A percentile compares a stretch with the other conserved stretches of the same genome.
Conservation (phyloP, 257 asterid genomes). For the Scutellaria minor region DNA sequence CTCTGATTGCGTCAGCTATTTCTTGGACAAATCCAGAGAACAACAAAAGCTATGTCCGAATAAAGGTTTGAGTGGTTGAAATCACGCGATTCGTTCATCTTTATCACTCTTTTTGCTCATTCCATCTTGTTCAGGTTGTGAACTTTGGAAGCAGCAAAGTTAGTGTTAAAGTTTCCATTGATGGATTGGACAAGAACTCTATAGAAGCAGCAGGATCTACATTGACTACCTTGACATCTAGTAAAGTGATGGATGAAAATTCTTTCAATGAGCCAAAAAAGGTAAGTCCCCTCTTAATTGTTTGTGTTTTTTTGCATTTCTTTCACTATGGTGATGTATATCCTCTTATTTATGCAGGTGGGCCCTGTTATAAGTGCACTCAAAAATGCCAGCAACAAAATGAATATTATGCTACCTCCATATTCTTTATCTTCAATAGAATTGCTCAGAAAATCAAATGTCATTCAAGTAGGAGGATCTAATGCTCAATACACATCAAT, state of each 20-base stretch:
- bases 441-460: slow-evolving; percentile 47
- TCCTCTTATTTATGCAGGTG: slow-evolving; percentile 55
- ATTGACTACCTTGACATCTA: slow-evolving; percentile 61
- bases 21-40: slow-evolving; percentile 54
- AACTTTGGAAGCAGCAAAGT: slow-evolving; percentile 62
- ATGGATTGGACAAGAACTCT: slow-evolving; percentile 50
- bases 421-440: slow-evolving; percentile 68
- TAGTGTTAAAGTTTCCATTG: slow-evolving; percentile 46
- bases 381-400: slow-evolving; percentile 48
- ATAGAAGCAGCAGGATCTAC: slow-evolving; percentile 57
- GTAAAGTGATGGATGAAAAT: slow-evolving; percentile 72
- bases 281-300: slow-evolving; percentile 40
- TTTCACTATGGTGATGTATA: neutral
- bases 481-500: slow-evolving; percentile 34
- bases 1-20: slow-evolving; percentile 71
- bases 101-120: neutral
- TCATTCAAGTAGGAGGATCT: slow-evolving; percentile 28
- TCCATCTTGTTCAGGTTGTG: slow-evolving; percentile 56
- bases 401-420: slow-evolving; percentile 60
- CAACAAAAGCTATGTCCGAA: slow-evolving; percentile 54
- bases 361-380: slow-evolving; percentile 49
- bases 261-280: slow-evolving; percentile 68
- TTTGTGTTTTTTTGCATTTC: neutral
- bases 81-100: neutral
- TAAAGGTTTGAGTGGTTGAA: slow-evolving; percentile 40